Conservation (phyloP, 305 asterid species). For the Plantago rigida region DNA sequence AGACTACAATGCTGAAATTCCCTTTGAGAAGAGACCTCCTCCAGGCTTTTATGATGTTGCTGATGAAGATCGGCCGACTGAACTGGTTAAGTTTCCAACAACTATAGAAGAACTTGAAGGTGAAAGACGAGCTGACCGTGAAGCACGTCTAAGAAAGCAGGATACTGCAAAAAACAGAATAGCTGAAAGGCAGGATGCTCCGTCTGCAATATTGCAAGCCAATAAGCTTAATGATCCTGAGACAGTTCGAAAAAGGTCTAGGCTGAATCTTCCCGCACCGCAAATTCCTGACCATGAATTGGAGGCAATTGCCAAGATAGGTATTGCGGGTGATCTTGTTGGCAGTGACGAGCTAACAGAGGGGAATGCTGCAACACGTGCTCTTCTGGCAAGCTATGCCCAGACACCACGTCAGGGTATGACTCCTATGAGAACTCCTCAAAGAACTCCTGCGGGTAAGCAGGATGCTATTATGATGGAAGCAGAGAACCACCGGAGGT, state of each 20-base stretch:
- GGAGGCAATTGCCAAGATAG: constrained; percentile 92
- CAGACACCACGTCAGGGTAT: constrained; percentile 81
- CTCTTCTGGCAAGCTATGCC: constrained; percentile 68
- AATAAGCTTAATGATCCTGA: constrained; percentile 94
- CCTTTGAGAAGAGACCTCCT: constrained; percentile 93
- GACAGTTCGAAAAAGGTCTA: constrained; percentile 76
- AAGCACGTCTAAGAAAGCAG: constrained; percentile 85
- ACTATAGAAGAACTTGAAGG: constrained; percentile 97
- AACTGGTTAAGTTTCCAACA: constrained; percentile 75
- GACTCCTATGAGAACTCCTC: constrained; percentile 90
- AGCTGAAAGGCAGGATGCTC: constrained; percentile 90
- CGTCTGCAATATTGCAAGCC: constrained; percentile 83
- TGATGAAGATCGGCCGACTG: constrained; percentile 74
- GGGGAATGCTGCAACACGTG: constrained; percentile 92
- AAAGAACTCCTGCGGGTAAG: constrained; percentile 80
- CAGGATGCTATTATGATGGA: constrained; percentile 97
- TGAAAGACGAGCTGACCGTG: constrained; percentile 83
- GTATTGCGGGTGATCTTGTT: constrained; percentile 74
- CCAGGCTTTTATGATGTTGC: constrained; percentile 85
- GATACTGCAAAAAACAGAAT: constrained; percentile 84
- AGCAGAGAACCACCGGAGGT: constrained; percentile 86
- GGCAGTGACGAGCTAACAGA: constrained; percentile 76
- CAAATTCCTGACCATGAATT: constrained; percentile 91
- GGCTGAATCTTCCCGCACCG: constrained; percentile 83
- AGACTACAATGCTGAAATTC: constrained; percentile 89